These are phyloP conservation scores for Eucalyptus erythrocorys DNA, from an alignment of 345 rosid species.

Conservation along the genomic window DNA sequence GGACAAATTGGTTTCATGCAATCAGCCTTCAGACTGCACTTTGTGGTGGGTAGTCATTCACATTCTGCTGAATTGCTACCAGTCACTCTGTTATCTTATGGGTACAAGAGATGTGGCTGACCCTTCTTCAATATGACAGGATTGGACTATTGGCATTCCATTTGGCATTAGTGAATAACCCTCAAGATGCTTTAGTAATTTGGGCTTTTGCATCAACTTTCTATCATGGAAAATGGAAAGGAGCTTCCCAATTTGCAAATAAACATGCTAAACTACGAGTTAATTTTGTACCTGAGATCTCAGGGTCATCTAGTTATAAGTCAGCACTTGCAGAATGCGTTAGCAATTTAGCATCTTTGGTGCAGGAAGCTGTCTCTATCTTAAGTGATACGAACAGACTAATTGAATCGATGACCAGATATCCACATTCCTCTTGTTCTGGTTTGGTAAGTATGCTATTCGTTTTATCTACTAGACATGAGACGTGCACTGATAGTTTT, in stretches of 20 bases:
- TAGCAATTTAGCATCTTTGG: slow-evolving; percentile 33
- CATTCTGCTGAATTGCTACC: background rate
- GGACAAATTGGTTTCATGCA: slow-evolving; percentile 75
- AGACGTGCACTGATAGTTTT: background rate
- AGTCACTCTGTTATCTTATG: background rate
- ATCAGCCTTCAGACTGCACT: slow-evolving; percentile 51
- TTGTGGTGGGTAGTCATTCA: slow-evolving; percentile 47
- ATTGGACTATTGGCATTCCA: slow-evolving; percentile 81
- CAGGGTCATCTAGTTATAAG: slow-evolving; percentile 28
- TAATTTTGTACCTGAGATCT: slow-evolving; percentile 47
- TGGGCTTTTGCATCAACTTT: slow-evolving; percentile 64
- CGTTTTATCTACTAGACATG: background rate
- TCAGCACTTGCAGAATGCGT: slow-evolving; percentile 55
- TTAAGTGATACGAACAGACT: slow-evolving; percentile 23
- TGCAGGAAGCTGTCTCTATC: slow-evolving; percentile 30
- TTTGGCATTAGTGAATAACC: slow-evolving; percentile 55
- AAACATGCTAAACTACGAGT: slow-evolving; percentile 20
- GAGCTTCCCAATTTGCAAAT: slow-evolving; percentile 55
- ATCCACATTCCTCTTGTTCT: slow-evolving; percentile 23
- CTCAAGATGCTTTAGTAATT: slow-evolving; percentile 67
- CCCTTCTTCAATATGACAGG: slow-evolving; percentile 29
- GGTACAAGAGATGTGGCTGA: background rate
- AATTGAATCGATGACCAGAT: slow-evolving; percentile 18
- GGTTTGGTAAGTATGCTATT: slow-evolving; percentile 30
- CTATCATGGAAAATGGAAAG: slow-evolving; percentile 56